phyloP scores from a whole-genome alignment of 768 basidiomycete genomes.

The Trametes cubensis region DNA sequence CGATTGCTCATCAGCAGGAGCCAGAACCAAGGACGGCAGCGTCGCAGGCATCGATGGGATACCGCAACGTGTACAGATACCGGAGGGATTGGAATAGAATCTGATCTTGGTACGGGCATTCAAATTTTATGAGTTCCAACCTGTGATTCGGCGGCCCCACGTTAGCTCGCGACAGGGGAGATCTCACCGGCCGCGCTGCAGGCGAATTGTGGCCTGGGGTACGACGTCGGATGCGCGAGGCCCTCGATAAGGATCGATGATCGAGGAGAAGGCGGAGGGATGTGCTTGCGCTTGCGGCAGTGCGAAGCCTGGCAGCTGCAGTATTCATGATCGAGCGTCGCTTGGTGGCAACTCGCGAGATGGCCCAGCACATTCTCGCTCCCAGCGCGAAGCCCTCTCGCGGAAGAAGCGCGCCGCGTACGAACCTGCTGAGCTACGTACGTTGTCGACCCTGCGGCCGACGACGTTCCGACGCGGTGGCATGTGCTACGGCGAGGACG shows the following conservation, averaged over 20 bases:
- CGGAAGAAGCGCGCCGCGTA: slow-evolving; percentile 9
- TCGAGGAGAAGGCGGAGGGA: slow-evolving; percentile 1
- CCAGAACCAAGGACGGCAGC: too few species aligned
- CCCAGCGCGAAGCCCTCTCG: slow-evolving; percentile 2
- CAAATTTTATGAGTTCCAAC: too few species aligned
- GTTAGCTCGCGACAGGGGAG: background rate
- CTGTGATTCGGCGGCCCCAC: too few species aligned
- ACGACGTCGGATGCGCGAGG: background rate
- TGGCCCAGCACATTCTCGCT: background rate
- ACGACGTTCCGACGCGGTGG: background rate
- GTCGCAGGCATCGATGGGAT: background rate
- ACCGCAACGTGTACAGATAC: too few species aligned
- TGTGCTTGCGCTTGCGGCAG: background rate
- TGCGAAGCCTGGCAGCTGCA: background rate
- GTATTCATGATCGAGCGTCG: background rate
- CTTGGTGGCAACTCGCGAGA: background rate
- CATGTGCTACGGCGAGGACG: background rate
- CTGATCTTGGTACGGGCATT: too few species aligned
- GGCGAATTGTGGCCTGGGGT: background rate
- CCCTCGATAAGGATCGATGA: slow-evolving; percentile 18
- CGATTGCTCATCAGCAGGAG: too few species aligned
- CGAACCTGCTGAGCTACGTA: background rate
- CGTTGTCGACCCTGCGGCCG: background rate
- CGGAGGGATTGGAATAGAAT: too few species aligned
- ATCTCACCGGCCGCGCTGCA: background rate